A percentile compares a stretch with the other conserved stretches of the same genome.
These are phyloP conservation scores for Nitzschia inconspicua DNA, from an alignment of 108 stramenopile genomes.

Conservation along the genomic window DNA sequence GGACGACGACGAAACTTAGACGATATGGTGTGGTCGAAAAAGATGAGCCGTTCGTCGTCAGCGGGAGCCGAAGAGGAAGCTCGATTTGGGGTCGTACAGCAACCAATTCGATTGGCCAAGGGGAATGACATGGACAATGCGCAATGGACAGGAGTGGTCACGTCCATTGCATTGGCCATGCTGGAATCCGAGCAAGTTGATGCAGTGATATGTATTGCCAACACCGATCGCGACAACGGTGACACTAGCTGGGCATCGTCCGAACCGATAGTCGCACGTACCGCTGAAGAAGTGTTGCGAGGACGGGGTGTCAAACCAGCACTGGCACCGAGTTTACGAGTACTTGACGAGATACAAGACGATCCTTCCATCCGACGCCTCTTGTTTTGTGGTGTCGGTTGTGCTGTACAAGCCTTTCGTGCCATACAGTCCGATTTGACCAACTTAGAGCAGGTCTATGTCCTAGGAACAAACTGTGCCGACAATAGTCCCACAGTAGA, in stretches of 20 bases:
- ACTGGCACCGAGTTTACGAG: conserved; percentile 64
- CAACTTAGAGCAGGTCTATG: conserved; percentile 66
- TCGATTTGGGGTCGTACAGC: conserved; percentile 70
- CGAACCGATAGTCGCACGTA: conserved; percentile 64
- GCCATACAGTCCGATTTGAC: conserved; percentile 60
- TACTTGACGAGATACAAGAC: conserved; percentile 61
- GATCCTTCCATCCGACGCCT: conserved; percentile 58
- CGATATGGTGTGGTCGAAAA: conserved; percentile 38
- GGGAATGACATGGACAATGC: conserved; percentile 49
- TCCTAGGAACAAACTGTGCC: conserved; percentile 79
- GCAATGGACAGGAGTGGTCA: conserved; percentile 81
- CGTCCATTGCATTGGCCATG: conserved; percentile 65
- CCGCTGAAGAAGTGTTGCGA: conserved; percentile 51
- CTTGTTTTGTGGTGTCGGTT: conserved; percentile 81
- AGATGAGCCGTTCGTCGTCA: neutral
- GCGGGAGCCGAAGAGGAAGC: conserved; percentile 51
- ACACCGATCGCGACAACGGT: conserved; percentile 5
- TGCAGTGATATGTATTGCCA: conserved; percentile 74
- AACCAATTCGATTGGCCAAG: conserved; percentile 57
- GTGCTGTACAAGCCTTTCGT: conserved; percentile 80
- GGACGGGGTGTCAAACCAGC: conserved; percentile 82
- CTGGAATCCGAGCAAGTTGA: conserved; percentile 66
- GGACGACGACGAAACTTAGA: conserved; percentile 39
- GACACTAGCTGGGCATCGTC: conserved; percentile 48
- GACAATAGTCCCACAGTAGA: conserved; percentile 77